phyloP scores from a whole-genome alignment of 495 filamentous ascomycete species.

The Evernia prunastri region DNA sequence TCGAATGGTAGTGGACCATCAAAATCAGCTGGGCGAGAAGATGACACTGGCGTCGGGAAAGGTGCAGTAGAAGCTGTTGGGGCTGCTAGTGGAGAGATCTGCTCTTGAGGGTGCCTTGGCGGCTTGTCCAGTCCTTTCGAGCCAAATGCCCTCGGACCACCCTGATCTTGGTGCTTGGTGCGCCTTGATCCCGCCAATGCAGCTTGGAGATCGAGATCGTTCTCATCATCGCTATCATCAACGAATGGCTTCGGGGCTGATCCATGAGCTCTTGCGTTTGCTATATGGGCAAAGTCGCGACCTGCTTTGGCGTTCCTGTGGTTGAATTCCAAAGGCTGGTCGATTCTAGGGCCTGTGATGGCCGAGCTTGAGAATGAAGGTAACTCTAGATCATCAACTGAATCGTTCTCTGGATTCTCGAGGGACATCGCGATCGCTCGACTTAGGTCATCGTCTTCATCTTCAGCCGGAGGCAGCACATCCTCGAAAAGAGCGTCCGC shows the following conservation, averaged over 20 bases:
- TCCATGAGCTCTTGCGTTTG: slow-evolving; percentile 26
- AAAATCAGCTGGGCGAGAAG: slow-evolving; percentile 50
- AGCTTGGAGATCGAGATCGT: slow-evolving; percentile 51
- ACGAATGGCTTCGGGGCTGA: slow-evolving; percentile 20
- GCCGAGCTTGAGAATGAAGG: slow-evolving; percentile 11
- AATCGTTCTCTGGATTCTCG: slow-evolving; percentile 29
- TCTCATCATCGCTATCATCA: slow-evolving; percentile 33
- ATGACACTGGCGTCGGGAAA: slow-evolving; percentile 26
- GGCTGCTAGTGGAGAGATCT: slow-evolving; percentile 18
- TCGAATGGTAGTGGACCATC: slow-evolving; percentile 86
- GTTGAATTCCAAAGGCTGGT: slow-evolving; percentile 26
- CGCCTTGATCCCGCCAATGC: slow-evolving; percentile 46
- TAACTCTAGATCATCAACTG: slow-evolving; percentile 12
- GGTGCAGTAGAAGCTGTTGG: slow-evolving; percentile 12
- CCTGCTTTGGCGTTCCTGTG: slow-evolving; percentile 27
- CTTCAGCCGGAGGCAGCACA: slow-evolving; percentile 25
- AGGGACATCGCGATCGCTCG: slow-evolving; percentile 81
- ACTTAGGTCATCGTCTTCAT: slow-evolving; percentile 71
- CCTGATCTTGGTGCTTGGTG: slow-evolving; percentile 31
- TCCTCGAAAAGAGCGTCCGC: slow-evolving; percentile 42
- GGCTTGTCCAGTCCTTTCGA: slow-evolving; percentile 8
- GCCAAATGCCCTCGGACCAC: slow-evolving; percentile 19
- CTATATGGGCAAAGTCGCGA: slow-evolving; percentile 27
- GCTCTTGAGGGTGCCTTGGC: background rate
- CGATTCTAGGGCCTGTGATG: slow-evolving; percentile 21